Evolutionary conservation across 1,284 basidiomycete genomes (phyloP).

Genomic region (Phenoliferia sp.): DNA sequence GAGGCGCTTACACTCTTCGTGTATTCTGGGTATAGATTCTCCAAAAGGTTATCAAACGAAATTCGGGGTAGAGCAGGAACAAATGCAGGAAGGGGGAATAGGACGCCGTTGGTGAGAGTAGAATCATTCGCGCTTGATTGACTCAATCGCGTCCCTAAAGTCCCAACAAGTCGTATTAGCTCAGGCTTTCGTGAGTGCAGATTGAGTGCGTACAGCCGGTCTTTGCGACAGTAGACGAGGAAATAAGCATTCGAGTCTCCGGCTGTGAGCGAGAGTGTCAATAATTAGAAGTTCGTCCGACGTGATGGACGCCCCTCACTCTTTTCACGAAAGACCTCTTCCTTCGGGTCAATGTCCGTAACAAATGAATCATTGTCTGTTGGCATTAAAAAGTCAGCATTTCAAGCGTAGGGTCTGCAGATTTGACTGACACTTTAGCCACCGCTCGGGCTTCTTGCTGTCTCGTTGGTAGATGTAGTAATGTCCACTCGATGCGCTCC

Average conservation of each 20-base stretch:
- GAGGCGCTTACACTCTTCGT: too few species aligned
- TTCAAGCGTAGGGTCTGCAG: too few species aligned
- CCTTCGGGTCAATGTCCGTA: slow-evolving; percentile 62
- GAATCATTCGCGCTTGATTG: slow-evolving; percentile 16
- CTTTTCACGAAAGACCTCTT: slow-evolving; percentile 44
- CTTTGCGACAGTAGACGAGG: slow-evolving; percentile 25
- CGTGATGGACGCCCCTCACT: slow-evolving; percentile 5
- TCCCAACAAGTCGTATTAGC: not conserved
- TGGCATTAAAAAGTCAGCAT: not conserved
- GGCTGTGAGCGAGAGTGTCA: slow-evolving; percentile 3
- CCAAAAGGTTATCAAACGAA: too few species aligned
- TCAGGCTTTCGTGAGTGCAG: not conserved
- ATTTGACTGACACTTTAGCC: slow-evolving; percentile 66
- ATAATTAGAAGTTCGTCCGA: not conserved
- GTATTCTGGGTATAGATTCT: too few species aligned
- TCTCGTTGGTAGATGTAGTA: slow-evolving; percentile 85
- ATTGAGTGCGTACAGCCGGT: slow-evolving; percentile 8
- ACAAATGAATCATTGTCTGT: slow-evolving; percentile 77
- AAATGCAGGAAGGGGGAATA: too few species aligned
- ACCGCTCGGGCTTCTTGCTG: slow-evolving; percentile 65
- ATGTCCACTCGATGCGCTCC: slow-evolving; percentile 54
- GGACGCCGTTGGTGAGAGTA: too few species aligned
- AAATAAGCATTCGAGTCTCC: slow-evolving; percentile 32
- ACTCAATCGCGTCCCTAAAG: slow-evolving; percentile 23
- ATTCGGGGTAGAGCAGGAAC: too few species aligned